Conservation (phyloP, 1,139 yeast species). For the Taiozyma sp. region DNA sequence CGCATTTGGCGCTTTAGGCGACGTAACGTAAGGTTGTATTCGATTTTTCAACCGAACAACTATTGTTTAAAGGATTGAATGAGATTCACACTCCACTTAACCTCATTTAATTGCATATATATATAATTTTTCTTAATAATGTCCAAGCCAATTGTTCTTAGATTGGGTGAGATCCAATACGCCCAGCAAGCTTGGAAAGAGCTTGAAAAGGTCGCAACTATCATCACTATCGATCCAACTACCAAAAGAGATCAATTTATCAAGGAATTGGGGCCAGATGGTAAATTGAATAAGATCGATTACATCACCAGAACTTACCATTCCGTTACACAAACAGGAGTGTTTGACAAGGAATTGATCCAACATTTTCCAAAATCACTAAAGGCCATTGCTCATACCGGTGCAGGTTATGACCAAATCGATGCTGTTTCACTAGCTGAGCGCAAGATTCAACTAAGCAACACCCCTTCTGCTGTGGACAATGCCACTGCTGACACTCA, state of each 20-base stretch:
- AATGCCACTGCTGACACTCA: slow-evolving; percentile 84
- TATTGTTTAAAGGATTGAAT: too few species aligned
- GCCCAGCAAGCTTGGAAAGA: slow-evolving; percentile 57
- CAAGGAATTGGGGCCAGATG: slow-evolving; percentile 30
- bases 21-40: too few species aligned
- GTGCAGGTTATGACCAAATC: slow-evolving; percentile 93
- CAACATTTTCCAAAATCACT: slow-evolving; percentile 55
- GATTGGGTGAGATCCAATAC: slow-evolving; percentile 49
- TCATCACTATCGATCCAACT: slow-evolving; percentile 37
- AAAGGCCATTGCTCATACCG: slow-evolving; percentile 68
- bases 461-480: slow-evolving; percentile 71
- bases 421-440: slow-evolving; percentile 40
- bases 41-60: too few species aligned
- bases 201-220: slow-evolving; percentile 42
- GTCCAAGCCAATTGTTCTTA: slow-evolving; percentile 47
- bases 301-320: slow-evolving; percentile 50
- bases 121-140: not conserved
- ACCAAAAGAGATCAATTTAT: slow-evolving; percentile 51
- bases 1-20: too few species aligned
- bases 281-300: slow-evolving; percentile 41
- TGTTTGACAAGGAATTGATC: slow-evolving; percentile 71
- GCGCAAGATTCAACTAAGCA: slow-evolving; percentile 57
- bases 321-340: slow-evolving; percentile 53
- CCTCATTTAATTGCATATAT: too few species aligned
- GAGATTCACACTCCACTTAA: too few species aligned